phyloP scores from a whole-genome alignment of 139 green algal species.

The Nannochloris sp. region DNA sequence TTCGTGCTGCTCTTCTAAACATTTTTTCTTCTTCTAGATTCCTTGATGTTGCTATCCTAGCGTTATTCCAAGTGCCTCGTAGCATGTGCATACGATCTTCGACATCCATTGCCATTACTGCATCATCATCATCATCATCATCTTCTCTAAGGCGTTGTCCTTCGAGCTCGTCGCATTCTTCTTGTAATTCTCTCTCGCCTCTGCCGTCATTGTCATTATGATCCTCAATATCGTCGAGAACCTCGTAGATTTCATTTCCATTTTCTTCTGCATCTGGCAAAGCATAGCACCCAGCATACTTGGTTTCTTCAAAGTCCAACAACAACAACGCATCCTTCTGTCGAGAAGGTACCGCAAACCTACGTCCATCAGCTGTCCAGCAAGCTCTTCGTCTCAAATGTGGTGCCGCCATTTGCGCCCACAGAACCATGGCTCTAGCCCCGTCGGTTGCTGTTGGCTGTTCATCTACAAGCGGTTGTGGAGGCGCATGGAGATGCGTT shows the following conservation, averaged over 20 bases:
- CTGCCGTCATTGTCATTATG: no score
- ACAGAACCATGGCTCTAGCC: conserved; percentile 11
- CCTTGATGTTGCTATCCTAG: no score
- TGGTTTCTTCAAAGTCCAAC: conserved; percentile 7
- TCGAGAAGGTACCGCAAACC: conserved; percentile 24
- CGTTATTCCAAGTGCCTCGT: no score
- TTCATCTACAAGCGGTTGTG: not conserved
- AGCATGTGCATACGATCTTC: no score
- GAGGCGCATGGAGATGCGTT: conserved; percentile 31
- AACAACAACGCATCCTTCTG: conserved; percentile 12
- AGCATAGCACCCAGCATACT: conserved; percentile 7
- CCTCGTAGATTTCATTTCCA: not conserved
- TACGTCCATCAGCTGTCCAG: conserved; percentile 11
- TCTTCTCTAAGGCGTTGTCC: no score
- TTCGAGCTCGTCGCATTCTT: no score
- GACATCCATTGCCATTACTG: no score
- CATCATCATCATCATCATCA: no score
- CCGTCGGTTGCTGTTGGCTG: not conserved
- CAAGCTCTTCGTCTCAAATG: conserved; percentile 4
- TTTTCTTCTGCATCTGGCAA: not conserved
- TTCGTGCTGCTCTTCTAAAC: no score
- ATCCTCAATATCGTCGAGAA: not conserved
- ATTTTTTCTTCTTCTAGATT: no score
- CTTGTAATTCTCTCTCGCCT: no score
- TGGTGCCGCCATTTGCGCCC: conserved; percentile 3